These are phyloP conservation scores for Boletus subparvulus DNA, from an alignment of 768 basidiomycete species.

Conservation along the genomic window DNA sequence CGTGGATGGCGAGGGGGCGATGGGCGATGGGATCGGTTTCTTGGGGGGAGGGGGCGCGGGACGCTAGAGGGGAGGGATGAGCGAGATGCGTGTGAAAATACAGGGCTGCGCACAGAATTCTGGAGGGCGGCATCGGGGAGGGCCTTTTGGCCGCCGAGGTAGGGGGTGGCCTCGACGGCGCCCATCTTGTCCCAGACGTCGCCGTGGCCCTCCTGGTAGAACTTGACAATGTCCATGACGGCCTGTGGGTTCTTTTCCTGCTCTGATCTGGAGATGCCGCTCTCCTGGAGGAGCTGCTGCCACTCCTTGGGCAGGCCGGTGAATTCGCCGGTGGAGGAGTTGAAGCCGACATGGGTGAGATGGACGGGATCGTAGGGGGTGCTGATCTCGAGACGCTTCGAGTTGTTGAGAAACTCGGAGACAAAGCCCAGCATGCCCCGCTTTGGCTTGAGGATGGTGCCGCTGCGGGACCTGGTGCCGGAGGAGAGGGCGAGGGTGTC, in stretches of 20 bases:
- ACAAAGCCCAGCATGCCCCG: constrained; percentile 67
- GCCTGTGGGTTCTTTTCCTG: constrained; percentile 98
- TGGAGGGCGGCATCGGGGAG: constrained; percentile 40
- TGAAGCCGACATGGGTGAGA: constrained; percentile 99
- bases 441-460: constrained; percentile 45
- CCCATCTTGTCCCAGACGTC: constrained; percentile 88
- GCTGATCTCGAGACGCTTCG: constrained; percentile 85
- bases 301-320: constrained; percentile 98
- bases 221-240: constrained; percentile 98
- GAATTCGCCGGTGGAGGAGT: constrained; percentile 97
- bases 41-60: constrained; percentile 43
- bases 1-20: constrained; percentile 28
- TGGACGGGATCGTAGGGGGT: constrained; percentile 99
- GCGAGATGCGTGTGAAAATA: background rate
- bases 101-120: constrained; percentile 50
- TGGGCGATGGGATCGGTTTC: constrained; percentile 33
- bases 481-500: constrained; percentile 17
- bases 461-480: constrained; percentile 42
- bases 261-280: constrained; percentile 89
- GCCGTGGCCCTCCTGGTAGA: constrained; percentile 87
- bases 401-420: constrained; percentile 55
- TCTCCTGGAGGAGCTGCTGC: constrained; percentile 95
- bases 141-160: constrained; percentile 28
- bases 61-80: constrained; percentile 30
- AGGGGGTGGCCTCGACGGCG: constrained; percentile 40